Evolutionary conservation across 192 early-diverging fungal genomes (phyloP), one percentile per base, ranked within the genome.

Genomic region (Podila epicladia): DNA sequence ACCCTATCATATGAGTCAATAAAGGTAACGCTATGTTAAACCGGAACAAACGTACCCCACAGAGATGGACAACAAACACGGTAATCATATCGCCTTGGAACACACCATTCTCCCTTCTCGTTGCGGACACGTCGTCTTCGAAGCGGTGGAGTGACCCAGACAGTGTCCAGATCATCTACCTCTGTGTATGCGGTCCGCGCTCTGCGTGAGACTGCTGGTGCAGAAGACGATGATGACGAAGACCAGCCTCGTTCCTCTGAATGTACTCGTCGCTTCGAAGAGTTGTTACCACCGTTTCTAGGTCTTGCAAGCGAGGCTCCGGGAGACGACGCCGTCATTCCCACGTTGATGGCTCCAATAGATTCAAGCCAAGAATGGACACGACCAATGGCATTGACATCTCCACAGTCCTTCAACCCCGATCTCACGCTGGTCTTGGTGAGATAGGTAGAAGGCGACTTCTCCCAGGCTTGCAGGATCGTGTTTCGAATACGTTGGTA

Each of bases 301-400:
- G 77, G 77, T 64, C 77, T 49, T 0, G 77, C 77, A 3, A 80
- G 26, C 4, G 77, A 80, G 31, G 77, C 77, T 13, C 75, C 74
- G 26, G 82, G 86, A 9, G 83, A 80, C 19, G 83, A 84, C 28
- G 84, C 72, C 24, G 73, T 83, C 64, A 84, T 89, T 1, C 89
- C 92, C 9, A 87, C 75, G 76, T 98, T 98, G 77, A 98, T 97
- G 8, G 87, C 89, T 11, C 92, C 91, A 31, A 91, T 82, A 13
- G 65, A 74, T 68, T 98, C 97, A 26, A 98, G 84, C 84, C 93
- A 98, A 20, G 87, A 66, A 73, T 97, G 95, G 35, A 98, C 92
- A 5, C 97, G 84, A 2, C 92, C 90, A 28, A 98, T 96, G 8
- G 96, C 96, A 74, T 98, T 96, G 24, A 98, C 97, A 64, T 98